These are phyloP conservation scores for Yarrowia sp. DNA, from an alignment of 805 yeast species.

Conservation along the genomic window DNA sequence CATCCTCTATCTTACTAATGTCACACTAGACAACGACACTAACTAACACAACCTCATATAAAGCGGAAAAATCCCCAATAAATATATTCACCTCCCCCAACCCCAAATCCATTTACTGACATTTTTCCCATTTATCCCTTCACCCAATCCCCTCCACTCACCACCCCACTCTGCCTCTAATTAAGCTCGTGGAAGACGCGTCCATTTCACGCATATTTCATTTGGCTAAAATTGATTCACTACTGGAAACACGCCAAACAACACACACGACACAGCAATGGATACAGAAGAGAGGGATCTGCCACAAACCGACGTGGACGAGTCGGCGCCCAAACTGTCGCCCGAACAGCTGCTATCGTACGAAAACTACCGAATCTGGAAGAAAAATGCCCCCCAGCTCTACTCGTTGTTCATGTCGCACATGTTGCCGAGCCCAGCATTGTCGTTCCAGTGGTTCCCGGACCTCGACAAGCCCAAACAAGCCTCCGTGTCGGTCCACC, in stretches of 20 bases:
- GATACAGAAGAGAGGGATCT: neutral
- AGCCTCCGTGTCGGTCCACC: neutral
- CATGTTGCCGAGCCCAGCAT: conserved; percentile 62
- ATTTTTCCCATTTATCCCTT: neutral
- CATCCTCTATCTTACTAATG: no score
- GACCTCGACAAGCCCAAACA: conserved; percentile 39
- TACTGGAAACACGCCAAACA: neutral
- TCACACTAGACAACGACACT: no score
- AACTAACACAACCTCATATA: no score
- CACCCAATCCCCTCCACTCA: neutral
- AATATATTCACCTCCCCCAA: no score
- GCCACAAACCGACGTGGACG: neutral
- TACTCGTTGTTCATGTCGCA: conserved; percentile 53
- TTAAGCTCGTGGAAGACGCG: neutral
- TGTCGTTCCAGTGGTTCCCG: conserved; percentile 61
- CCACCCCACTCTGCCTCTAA: neutral
- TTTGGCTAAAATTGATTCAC: conserved; percentile 19
- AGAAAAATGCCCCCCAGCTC: conserved; percentile 55
- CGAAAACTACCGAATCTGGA: conserved; percentile 50
- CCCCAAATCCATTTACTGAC: no score
- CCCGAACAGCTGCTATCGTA: conserved; percentile 1
- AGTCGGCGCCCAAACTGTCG: neutral
- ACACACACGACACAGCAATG: conserved; percentile 2
- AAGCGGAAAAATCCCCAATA: no score
- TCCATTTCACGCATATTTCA: neutral